Evolutionary conservation across 108 stramenopile genomes (phyloP).

Genomic region (Skeletonema costatum): DNA sequence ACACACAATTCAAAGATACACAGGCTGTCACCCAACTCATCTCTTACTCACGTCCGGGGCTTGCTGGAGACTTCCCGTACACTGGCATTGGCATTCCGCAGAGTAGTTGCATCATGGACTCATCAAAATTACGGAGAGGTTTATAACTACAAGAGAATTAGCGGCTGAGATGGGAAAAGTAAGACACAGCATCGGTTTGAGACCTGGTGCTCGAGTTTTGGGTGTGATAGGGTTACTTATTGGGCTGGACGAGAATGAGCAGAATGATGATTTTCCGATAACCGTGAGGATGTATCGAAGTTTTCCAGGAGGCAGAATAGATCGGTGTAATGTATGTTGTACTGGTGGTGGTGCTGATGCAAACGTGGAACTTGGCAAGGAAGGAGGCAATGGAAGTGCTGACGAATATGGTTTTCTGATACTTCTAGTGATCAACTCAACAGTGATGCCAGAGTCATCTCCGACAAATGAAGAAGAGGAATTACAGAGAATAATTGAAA

Average conservation of each 20-base stretch:
- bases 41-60: constrained; percentile 67
- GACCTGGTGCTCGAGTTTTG: constrained; percentile 73
- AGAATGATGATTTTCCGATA: constrained; percentile 21
- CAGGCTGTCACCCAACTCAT: constrained; percentile 37
- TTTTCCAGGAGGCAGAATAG: constrained; percentile 68
- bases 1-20: constrained; percentile 37
- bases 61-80: constrained; percentile 70
- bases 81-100: constrained; percentile 61
- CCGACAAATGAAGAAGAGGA: constrained; percentile 3
- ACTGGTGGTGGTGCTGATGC: constrained; percentile 49
- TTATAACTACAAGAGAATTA: constrained; percentile 57
- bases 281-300: constrained; percentile 51
- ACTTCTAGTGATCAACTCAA: not conserved
- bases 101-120: constrained; percentile 48
- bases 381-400: constrained; percentile 30
- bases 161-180: constrained; percentile 57
- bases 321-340: constrained; percentile 55
- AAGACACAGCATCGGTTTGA: constrained; percentile 64
- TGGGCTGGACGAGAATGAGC: constrained; percentile 51
- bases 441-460: not conserved
- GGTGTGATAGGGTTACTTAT: constrained; percentile 71
- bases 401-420: constrained; percentile 3
- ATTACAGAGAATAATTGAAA: constrained; percentile 36
- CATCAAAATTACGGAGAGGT: constrained; percentile 54
- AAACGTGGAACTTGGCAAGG: constrained; percentile 26